Percentiles rank a stretch among this genome's conserved stretches.
These are phyloP conservation scores for Laetiporus sulphureus DNA, from an alignment of 1,284 basidiomycete genomes.

Conservation along the genomic window DNA sequence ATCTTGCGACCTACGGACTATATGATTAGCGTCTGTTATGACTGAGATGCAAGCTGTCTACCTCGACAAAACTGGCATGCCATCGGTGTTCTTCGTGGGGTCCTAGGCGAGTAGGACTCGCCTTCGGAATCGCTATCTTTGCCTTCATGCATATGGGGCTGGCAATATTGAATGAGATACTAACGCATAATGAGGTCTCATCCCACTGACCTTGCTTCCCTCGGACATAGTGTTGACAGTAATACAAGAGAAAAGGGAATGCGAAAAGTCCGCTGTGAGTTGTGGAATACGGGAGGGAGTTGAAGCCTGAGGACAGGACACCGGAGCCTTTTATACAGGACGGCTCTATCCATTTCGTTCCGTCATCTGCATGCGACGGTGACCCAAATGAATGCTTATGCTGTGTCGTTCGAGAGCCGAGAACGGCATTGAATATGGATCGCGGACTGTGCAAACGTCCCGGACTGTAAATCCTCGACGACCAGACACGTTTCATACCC, in stretches of 20 bases:
- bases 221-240: too few relatives aligned
- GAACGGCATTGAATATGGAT: background rate
- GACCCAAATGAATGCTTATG: background rate
- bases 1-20: constrained; percentile 24
- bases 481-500: background rate
- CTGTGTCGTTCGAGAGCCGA: background rate
- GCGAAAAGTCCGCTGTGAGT: too few relatives aligned
- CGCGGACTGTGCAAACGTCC: background rate
- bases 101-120: constrained; percentile 22
- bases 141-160: too few relatives aligned
- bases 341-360: too few relatives aligned
- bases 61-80: constrained; percentile 28
- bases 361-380: background rate
- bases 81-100: constrained; percentile 27
- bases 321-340: too few relatives aligned
- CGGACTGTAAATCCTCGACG: background rate
- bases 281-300: too few relatives aligned
- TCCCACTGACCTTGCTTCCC: too few relatives aligned
- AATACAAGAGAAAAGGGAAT: too few relatives aligned
- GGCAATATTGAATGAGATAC: too few relatives aligned
- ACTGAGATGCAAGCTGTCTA: constrained; percentile 5
- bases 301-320: too few relatives aligned
- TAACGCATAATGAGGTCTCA: too few relatives aligned
- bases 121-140: constrained; percentile 23
- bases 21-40: background rate